Conservation (phyloP, 2,329 filamentous ascomycete species). For the Exophiala sideris region DNA sequence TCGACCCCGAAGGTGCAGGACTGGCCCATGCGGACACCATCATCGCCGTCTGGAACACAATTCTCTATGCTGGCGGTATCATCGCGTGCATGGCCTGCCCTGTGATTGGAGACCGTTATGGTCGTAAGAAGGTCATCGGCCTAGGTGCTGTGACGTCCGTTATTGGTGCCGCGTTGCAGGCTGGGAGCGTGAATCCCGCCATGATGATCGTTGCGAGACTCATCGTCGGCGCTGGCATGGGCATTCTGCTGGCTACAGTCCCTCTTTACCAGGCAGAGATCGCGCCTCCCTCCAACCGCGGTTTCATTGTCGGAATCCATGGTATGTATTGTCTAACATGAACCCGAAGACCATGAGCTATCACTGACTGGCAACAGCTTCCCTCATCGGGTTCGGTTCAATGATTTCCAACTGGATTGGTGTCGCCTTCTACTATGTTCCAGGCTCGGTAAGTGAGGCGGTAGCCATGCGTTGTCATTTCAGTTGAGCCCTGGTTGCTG, state of each 20-base stretch:
- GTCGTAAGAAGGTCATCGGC: constrained; percentile 26
- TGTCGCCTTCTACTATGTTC: constrained; percentile 6
- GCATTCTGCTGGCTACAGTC: constrained; percentile 42
- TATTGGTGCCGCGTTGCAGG: constrained; percentile 35
- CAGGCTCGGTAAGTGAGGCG: background rate
- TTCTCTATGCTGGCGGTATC: constrained; percentile 5
- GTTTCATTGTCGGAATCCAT: constrained; percentile 29
- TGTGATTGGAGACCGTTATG: background rate
- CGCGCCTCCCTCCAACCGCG: constrained; percentile 40
- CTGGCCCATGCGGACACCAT: background rate
- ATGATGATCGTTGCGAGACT: constrained; percentile 23
- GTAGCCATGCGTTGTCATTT: too few species aligned
- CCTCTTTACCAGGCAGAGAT: constrained; percentile 44
- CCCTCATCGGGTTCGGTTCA: constrained; percentile 6
- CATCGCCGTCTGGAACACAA: constrained; percentile 1
- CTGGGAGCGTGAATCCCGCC: constrained; percentile 27
- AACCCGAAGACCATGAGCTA: too few species aligned
- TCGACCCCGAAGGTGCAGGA: background rate
- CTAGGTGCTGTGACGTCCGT: constrained; percentile 36
- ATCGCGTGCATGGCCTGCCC: constrained; percentile 2
- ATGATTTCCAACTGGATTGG: constrained; percentile 12
- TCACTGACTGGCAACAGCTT: background rate
- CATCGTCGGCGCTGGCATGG: constrained; percentile 40
- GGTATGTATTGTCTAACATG: too few species aligned
- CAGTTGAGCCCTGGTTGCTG: too few species aligned